Conservation (phyloP, 176 grass and related monocot genomes). For the Puya raimondii region DNA sequence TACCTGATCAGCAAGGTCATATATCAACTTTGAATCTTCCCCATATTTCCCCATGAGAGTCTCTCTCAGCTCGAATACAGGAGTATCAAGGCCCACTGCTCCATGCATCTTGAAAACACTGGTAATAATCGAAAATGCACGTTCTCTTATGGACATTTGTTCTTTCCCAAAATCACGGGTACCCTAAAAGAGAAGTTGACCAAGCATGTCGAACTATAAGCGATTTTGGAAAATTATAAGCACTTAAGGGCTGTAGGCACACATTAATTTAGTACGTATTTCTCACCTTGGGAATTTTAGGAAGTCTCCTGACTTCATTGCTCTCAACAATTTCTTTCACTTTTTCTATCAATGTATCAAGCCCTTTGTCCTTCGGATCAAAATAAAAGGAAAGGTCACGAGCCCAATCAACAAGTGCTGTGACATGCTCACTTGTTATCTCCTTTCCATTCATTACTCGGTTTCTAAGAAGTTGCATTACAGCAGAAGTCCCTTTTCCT, state of each 20-base stretch:
- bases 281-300: conserved; percentile 97
- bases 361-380: conserved; percentile 55
- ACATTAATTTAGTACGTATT: neutral
- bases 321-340: conserved; percentile 95
- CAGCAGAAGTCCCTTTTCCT: conserved; percentile 66
- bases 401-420: conserved; percentile 38
- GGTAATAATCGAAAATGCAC: conserved; percentile 82
- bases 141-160: conserved; percentile 94
- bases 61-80: conserved; percentile 95
- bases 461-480: conserved; percentile 60
- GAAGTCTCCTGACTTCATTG: conserved; percentile 95
- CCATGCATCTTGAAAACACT: conserved; percentile 96
- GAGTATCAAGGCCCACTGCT: conserved; percentile 83
- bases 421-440: conserved; percentile 29
- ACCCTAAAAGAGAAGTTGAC: conserved; percentile 28
- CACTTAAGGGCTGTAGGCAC: neutral
- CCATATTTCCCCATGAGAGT: conserved; percentile 99
- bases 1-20: conserved; percentile 98
- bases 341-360: conserved; percentile 53
- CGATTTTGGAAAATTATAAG: conserved; percentile 4
- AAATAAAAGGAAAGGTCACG: conserved; percentile 38
- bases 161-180: conserved; percentile 93
- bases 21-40: conserved; percentile 96
- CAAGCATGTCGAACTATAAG: neutral
- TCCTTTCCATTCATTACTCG: conserved; percentile 29